Evolutionary conservation across 148 eudicot species (phyloP).

Genomic region (Chenopodium album): DNA sequence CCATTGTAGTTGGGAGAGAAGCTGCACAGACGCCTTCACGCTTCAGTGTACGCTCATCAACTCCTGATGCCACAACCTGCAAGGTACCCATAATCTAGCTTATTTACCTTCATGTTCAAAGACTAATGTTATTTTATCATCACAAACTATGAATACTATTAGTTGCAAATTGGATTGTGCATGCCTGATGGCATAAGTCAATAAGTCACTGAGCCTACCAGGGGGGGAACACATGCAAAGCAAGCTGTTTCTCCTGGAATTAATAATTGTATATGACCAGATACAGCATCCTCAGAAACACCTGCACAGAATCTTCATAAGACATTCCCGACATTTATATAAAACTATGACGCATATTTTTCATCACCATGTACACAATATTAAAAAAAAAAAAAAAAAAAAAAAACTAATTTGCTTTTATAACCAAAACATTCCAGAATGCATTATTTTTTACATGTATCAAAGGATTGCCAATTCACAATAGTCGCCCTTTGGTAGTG

Average conservation of each 20-base stretch:
- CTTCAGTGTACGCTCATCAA: constrained; percentile 92
- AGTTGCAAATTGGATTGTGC: background rate
- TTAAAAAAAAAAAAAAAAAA: too few species aligned
- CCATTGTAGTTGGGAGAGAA: constrained; percentile 98
- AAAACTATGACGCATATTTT: background rate
- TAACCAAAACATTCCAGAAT: background rate
- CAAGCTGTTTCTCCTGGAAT: constrained; percentile 98
- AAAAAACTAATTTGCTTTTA: background rate
- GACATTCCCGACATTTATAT: background rate
- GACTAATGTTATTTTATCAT: background rate
- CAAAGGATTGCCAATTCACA: background rate
- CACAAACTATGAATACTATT: background rate
- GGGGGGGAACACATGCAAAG: constrained; percentile 96
- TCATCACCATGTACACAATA: background rate
- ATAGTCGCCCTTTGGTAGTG: background rate
- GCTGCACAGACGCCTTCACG: constrained; percentile 99
- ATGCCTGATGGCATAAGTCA: background rate
- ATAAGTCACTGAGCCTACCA: constrained; percentile 49
- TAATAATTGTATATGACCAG: constrained; percentile 94
- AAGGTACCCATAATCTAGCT: background rate
- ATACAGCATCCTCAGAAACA: constrained; percentile 98
- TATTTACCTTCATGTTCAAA: background rate
- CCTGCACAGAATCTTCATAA: constrained; percentile 43
- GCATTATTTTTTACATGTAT: background rate
- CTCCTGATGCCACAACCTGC: constrained; percentile 95